phyloP scores from a whole-genome alignment of 2,329 filamentous ascomycete genomes.

The Purpureocillium lavendulum region DNA sequence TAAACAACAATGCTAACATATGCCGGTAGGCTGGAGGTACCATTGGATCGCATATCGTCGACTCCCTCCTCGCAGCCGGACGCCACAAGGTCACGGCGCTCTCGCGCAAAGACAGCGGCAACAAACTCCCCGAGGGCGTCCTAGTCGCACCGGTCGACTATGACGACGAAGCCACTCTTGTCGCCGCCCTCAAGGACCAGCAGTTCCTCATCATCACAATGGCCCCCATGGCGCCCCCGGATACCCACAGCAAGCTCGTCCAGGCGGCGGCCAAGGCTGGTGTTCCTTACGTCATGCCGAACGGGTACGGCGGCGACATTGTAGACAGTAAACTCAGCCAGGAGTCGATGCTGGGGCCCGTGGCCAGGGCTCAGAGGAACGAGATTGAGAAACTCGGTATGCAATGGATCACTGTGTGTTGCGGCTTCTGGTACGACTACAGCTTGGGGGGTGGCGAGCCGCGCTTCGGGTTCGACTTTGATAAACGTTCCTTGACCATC shows the following conservation, averaged over 20 bases:
- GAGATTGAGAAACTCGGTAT: slow-evolving; percentile 31
- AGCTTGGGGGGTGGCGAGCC: slow-evolving; percentile 29
- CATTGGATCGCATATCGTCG: slow-evolving; percentile 27
- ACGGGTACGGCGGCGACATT: slow-evolving; percentile 42
- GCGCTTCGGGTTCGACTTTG: slow-evolving; percentile 40
- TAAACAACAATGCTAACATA: slow-evolving; percentile 1
- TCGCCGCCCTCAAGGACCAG: slow-evolving; percentile 41
- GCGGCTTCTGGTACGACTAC: slow-evolving; percentile 46
- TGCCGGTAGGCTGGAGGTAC: slow-evolving; percentile 29
- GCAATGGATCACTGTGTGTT: slow-evolving; percentile 41
- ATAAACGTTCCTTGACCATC: slow-evolving; percentile 29
- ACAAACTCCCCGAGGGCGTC: slow-evolving; percentile 34
- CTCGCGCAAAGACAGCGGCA: slow-evolving; percentile 32
- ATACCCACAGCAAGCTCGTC: slow-evolving; percentile 40
- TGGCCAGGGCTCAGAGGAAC: slow-evolving; percentile 14
- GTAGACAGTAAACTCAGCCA: slow-evolving; percentile 25
- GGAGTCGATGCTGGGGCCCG: slow-evolving; percentile 15
- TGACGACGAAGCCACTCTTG: slow-evolving; percentile 30
- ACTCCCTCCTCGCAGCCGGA: slow-evolving; percentile 33
- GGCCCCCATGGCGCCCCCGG: slow-evolving; percentile 28
- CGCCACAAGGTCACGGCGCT: slow-evolving; percentile 44
- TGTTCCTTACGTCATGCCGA: slow-evolving; percentile 43
- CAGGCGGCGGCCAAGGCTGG: slow-evolving; percentile 46
- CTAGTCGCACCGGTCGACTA: slow-evolving; percentile 35
- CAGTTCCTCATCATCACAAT: slow-evolving; percentile 50